Conservation (phyloP, 768 basidiomycete species). For the Termitomyces sp. region DNA sequence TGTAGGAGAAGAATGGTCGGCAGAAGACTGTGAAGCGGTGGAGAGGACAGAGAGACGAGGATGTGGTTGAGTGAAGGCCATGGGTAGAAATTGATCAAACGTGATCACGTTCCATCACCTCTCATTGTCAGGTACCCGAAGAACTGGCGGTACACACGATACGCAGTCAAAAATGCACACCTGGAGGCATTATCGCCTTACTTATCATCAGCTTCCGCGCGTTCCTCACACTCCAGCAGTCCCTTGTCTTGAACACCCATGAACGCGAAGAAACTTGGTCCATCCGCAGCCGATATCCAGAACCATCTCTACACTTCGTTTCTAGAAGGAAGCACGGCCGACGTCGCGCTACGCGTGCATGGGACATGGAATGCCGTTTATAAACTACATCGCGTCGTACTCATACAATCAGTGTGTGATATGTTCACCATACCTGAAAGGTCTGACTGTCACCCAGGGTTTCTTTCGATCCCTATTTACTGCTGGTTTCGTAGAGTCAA, state of each 20-base stretch:
- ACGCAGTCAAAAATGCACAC: neutral
- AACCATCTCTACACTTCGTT: constrained; percentile 77
- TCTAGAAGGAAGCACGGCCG: constrained; percentile 68
- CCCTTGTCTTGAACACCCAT: constrained; percentile 5
- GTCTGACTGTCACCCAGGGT: constrained; percentile 43
- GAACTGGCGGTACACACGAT: neutral
- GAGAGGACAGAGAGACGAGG: constrained; percentile 70
- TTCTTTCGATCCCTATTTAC: constrained; percentile 91
- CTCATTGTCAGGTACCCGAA: constrained; percentile 1
- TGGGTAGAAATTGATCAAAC: neutral
- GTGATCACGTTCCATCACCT: neutral
- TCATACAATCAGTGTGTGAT: constrained; percentile 77
- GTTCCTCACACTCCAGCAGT: neutral
- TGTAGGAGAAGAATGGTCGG: constrained; percentile 55
- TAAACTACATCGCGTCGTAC: constrained; percentile 78
- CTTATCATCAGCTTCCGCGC: constrained; percentile 2
- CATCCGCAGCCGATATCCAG: constrained; percentile 59
- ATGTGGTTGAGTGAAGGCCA: constrained; percentile 62
- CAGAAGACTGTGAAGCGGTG: constrained; percentile 52
- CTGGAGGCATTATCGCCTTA: constrained; percentile 1
- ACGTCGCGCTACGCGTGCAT: constrained; percentile 70
- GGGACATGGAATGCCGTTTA: constrained; percentile 73
- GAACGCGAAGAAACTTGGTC: constrained; percentile 38
- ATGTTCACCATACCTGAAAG: neutral
- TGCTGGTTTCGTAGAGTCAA: constrained; percentile 70